These are phyloP conservation scores for Cladosporium sp. DNA, from an alignment of 2,329 filamentous ascomycete genomes.

Conservation along the genomic window DNA sequence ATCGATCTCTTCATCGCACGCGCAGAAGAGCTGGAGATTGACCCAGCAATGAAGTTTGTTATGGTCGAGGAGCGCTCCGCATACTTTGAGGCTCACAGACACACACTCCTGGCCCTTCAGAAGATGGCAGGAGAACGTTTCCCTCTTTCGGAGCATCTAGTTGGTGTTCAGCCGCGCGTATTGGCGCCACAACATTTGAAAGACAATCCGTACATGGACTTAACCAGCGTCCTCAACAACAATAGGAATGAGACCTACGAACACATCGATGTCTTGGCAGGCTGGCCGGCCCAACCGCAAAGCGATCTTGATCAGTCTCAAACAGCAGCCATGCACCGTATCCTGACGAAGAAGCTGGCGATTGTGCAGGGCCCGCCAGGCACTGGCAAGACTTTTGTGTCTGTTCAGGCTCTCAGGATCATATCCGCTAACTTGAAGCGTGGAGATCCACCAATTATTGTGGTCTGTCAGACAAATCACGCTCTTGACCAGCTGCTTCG, in stretches of 20 bases:
- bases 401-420: constrained; percentile 64
- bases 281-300: constrained; percentile 48
- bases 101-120: constrained; percentile 71
- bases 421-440: constrained; percentile 56
- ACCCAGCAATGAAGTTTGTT: constrained; percentile 64
- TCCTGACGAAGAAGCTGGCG: constrained; percentile 67
- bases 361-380: constrained; percentile 81
- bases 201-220: constrained; percentile 46
- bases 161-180: constrained; percentile 45
- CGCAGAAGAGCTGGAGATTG: constrained; percentile 58
- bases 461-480: constrained; percentile 87
- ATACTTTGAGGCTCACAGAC: constrained; percentile 72
- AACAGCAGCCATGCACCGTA: constrained; percentile 60
- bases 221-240: constrained; percentile 34
- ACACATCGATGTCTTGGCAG: constrained; percentile 51
- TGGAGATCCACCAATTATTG: constrained; percentile 64
- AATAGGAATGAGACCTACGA: constrained; percentile 35
- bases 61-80: constrained; percentile 74
- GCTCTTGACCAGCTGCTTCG: constrained; percentile 77
- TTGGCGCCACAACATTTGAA: constrained; percentile 51
- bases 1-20: constrained; percentile 72
- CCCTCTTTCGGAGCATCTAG: constrained; percentile 59
- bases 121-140: constrained; percentile 53
- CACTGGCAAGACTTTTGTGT: constrained; percentile 78
- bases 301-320: constrained; percentile 67